A percentile compares a stretch with the other conserved stretches of the same genome.
phyloP scores from a whole-genome alignment of 192 early-diverging fungal genomes.

The Coemansia sp. region DNA sequence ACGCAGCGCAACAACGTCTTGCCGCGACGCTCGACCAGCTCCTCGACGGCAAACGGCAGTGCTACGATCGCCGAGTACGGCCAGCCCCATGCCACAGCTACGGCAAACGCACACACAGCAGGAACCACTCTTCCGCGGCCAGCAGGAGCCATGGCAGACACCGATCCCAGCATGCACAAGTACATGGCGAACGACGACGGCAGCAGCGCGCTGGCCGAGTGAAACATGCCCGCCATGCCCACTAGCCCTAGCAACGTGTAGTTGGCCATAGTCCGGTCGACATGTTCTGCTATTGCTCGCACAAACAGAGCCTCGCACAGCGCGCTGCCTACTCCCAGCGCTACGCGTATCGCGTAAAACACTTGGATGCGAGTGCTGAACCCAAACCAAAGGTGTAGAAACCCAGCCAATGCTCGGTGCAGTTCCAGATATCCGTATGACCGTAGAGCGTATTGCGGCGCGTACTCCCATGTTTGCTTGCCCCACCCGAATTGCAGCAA shows the following conservation, averaged over 20 bases:
- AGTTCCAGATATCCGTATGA: slow-evolving; percentile 81
- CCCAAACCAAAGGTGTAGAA: slow-evolving; percentile 52
- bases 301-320: slow-evolving; percentile 75
- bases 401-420: slow-evolving; percentile 57
- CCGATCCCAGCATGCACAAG: slow-evolving; percentile 73
- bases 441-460: slow-evolving; percentile 83
- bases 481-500: slow-evolving; percentile 83
- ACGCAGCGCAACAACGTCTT: slow-evolving; percentile 1
- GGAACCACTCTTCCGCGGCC: slow-evolving; percentile 57
- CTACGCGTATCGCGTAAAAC: slow-evolving; percentile 76
- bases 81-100: slow-evolving; percentile 79
- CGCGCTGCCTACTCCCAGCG: slow-evolving; percentile 65
- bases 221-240: slow-evolving; percentile 86
- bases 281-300: slow-evolving; percentile 59
- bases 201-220: slow-evolving; percentile 77
- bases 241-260: slow-evolving; percentile 67
- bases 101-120: slow-evolving; percentile 64
- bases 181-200: slow-evolving; percentile 96
- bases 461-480: slow-evolving; percentile 97
- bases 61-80: slow-evolving; percentile 82
- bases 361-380: slow-evolving; percentile 47
- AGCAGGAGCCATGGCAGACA: slow-evolving; percentile 65
- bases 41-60: slow-evolving; percentile 78
- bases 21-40: slow-evolving; percentile 54
- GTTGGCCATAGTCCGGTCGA: slow-evolving; percentile 69